Evolutionary conservation across 129 eudicot genomes (phyloP), one percentile per base, ranked within the genome.

Genomic region (Tanacetum coccineum): DNA sequence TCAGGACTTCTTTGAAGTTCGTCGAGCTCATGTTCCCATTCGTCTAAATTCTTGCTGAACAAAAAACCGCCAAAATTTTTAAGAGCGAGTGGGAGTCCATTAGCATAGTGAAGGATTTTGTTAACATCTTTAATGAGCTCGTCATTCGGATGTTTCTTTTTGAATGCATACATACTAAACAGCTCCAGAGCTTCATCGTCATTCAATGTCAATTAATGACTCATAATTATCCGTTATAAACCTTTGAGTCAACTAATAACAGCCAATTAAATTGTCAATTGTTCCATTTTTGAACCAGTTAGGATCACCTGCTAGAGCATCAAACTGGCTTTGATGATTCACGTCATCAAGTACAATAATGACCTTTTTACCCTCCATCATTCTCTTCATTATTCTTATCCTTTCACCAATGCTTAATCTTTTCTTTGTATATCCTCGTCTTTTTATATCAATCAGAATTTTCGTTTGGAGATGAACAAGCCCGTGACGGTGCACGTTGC

Each of bases 71-170:
- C 82, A 61, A 61, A 68, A 68, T 50, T 22, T 36, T 67, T 49
- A 18, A 79, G 59, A 17, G 63, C 84, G 3, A 66, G 36, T 4
- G 71, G 81, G 59, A 71, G 81, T 36, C 84, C 81, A 30, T 46
- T 3, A 54, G 20, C 69, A 61, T 71, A 36, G 1, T 20, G 1
- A 25, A 72, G 42, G 32, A 72, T 54, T 19, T 18, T 49, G 3
- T 76, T 48, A 11, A 67, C 45, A 49, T 19, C 22, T 39, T 58
- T 17, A 10, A 13, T 2, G 57, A 42, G 76, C 11, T 55, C 67
- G 6, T 60, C 54, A 0, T 15, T 9, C 9, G 46, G 68, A 14
- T 28, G 39, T 30, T 56, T 45, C 15, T 42, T 3, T 56, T n/a
- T 54, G 44, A 79, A 79, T 0, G 83, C 72, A 64, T 79, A 76